Conservation (phyloP, 179 eudicot species). For the Carnegiea gigantea region DNA sequence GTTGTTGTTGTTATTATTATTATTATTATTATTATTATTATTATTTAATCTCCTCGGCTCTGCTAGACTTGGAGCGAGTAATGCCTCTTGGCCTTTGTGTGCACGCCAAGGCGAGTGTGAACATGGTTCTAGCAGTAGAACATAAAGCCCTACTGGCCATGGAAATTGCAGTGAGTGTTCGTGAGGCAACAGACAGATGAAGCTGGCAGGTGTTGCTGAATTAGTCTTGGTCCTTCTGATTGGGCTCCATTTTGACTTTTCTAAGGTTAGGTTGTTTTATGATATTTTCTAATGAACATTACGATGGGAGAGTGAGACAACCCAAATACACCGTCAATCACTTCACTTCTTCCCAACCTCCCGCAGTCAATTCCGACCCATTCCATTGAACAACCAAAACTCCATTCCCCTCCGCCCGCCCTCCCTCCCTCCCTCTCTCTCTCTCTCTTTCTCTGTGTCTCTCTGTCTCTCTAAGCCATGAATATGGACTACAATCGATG, state of each 20-base stretch:
- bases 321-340: background rate
- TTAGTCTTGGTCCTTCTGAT: background rate
- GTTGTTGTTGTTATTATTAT: no score
- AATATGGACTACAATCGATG: conserved; percentile 3
- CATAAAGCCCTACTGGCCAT: background rate
- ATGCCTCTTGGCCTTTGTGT: no score
- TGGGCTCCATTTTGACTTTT: conserved; percentile 9
- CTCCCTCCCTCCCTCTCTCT: background rate
- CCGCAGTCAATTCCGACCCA: background rate
- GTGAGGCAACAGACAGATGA: background rate
- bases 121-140: background rate
- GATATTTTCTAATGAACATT: background rate
- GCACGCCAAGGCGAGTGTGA: background rate
- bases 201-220: background rate
- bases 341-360: conserved; percentile 10
- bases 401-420: no score
- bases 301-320: background rate
- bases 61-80: no score
- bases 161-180: background rate
- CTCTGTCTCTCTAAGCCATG: conserved; percentile 1
- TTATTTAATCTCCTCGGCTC: no score
- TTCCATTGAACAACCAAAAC: background rate
- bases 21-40: no score
- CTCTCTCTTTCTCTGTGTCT: no score
- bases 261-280: background rate